A percentile compares a stretch with the other conserved stretches of the same genome.
phyloP scores from a whole-genome alignment of 257 asterid genomes.

The Haberlea rhodopensis region DNA sequence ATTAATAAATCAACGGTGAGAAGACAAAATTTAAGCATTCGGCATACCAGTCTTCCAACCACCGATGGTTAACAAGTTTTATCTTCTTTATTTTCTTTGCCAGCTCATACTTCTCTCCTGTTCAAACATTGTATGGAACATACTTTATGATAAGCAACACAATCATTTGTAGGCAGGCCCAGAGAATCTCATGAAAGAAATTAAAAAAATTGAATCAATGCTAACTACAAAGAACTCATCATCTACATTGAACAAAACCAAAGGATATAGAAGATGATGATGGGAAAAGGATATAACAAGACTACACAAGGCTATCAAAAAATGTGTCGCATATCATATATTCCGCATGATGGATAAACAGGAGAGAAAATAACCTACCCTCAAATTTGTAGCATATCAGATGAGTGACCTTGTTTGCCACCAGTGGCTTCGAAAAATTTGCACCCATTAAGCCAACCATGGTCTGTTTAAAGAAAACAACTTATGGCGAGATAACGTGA shows the following conservation, averaged over 20 bases:
- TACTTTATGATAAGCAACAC: neutral
- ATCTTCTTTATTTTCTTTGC: conserved; percentile 69
- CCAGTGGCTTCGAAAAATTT: conserved; percentile 74
- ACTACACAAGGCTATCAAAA: conserved; percentile 6
- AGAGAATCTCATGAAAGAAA: neutral
- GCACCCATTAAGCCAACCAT: conserved; percentile 97
- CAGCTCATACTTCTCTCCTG: conserved; percentile 88
- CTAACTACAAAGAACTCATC: neutral
- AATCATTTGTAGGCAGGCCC: neutral
- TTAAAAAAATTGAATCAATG: no score
- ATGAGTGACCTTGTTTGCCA: conserved; percentile 80
- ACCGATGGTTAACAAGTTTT: conserved; percentile 80
- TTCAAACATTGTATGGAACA: neutral
- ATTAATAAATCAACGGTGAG: conserved; percentile 19
- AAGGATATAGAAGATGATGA: neutral
- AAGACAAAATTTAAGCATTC: conserved; percentile 19
- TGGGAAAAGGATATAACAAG: neutral
- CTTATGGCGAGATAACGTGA: conserved; percentile 24
- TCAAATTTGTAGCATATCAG: conserved; percentile 93
- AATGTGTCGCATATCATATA: conserved; percentile 7
- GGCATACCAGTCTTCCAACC: conserved; percentile 89
- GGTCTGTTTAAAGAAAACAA: conserved; percentile 41
- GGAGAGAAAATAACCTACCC: conserved; percentile 45
- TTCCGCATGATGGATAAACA: conserved; percentile 1
- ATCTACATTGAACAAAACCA: neutral